Percentiles rank a stretch among this genome's conserved stretches.
Evolutionary conservation across 106 monocot genomes (phyloP).

Genomic region (Amphibolis antarctica): DNA sequence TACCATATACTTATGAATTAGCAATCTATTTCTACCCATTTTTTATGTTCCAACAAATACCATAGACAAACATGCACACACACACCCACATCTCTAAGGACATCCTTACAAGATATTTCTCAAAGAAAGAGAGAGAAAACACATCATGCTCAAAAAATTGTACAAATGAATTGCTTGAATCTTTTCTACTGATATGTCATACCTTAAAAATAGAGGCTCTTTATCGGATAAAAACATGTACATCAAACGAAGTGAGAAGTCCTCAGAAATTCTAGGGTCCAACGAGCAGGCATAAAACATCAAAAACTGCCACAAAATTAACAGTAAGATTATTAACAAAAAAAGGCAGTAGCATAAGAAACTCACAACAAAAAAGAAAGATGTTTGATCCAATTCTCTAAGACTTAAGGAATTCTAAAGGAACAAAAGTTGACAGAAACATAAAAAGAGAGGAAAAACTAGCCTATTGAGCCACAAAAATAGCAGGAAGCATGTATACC

Average conservation of each 20-base stretch:
- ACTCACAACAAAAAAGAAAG: neutral
- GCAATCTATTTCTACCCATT: too few relatives aligned
- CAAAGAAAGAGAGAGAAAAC: too few relatives aligned
- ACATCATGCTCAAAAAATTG: neutral
- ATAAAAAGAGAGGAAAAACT: neutral
- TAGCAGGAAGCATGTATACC: slow-evolving; percentile 23
- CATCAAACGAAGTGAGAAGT: slow-evolving; percentile 48
- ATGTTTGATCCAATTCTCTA: neutral
- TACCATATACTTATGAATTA: too few relatives aligned
- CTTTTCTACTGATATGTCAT: neutral
- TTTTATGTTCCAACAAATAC: too few relatives aligned
- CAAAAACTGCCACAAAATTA: slow-evolving; percentile 50
- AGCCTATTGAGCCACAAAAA: neutral
- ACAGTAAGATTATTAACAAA: neutral
- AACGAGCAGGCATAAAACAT: slow-evolving; percentile 95
- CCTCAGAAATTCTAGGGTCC: slow-evolving; percentile 71
- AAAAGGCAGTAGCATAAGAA: neutral
- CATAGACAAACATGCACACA: too few relatives aligned
- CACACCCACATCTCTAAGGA: too few relatives aligned
- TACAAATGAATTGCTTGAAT: neutral
- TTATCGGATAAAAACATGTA: slow-evolving; percentile 55
- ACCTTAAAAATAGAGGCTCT: slow-evolving; percentile 66
- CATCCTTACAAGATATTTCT: too few relatives aligned
- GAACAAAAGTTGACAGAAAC: neutral
- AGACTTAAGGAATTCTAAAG: too few relatives aligned